These are phyloP conservation scores for Dryas octopetala DNA, from an alignment of 306 rosid species.

Conservation along the genomic window DNA sequence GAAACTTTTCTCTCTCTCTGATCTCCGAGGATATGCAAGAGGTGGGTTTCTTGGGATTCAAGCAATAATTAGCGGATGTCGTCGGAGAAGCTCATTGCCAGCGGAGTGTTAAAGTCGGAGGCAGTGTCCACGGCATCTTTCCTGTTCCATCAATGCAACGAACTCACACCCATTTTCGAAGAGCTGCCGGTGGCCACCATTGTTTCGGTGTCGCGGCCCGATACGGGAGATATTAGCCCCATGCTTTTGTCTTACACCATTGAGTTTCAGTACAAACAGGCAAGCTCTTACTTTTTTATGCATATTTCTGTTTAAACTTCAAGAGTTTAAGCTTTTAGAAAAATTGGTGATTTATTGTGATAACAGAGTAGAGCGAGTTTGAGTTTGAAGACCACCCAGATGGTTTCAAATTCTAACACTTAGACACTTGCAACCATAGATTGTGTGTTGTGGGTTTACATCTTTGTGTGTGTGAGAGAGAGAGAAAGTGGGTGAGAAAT, in stretches of 20 bases:
- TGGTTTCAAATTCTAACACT: neutral
- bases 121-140: conserved; percentile 27
- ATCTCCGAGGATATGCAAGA: conserved; percentile 18
- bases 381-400: neutral
- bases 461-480: no score
- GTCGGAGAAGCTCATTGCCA: conserved; percentile 54
- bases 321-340: neutral
- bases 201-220: conserved; percentile 71
- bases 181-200: conserved; percentile 71
- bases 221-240: conserved; percentile 78
- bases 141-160: conserved; percentile 43
- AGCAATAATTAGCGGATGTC: conserved; percentile 42
- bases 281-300: neutral
- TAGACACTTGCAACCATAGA: no score
- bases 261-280: conserved; percentile 91
- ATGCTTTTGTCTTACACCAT: conserved; percentile 78
- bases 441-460: no score
- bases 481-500: neutral
- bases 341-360: neutral
- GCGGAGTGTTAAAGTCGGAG: conserved; percentile 32
- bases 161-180: conserved; percentile 50
- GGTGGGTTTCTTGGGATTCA: neutral
- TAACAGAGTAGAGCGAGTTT: no score
- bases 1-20: conserved; percentile 1
- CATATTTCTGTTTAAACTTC: neutral